Conservation (phyloP, 345 rosid genomes). For the Boechera divaricarpa region DNA sequence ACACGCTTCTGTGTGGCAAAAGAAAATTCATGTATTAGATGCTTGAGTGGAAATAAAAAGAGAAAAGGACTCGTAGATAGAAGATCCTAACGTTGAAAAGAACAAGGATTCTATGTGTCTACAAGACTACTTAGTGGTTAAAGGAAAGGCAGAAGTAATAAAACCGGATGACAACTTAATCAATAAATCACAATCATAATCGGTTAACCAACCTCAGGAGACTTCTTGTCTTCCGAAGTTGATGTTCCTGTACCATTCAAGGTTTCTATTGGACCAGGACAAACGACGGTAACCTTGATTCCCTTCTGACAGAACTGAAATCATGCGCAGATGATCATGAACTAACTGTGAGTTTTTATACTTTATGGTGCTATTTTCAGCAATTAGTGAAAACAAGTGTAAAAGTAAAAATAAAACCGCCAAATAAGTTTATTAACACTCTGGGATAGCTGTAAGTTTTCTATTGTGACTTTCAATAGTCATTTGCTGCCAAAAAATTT, state of each 20-base stretch:
- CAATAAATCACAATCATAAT: conserved; percentile 13
- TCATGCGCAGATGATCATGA: background rate
- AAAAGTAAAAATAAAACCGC: background rate
- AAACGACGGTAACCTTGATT: conserved; percentile 87
- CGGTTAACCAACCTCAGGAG: conserved; percentile 55
- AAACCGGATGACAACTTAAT: background rate
- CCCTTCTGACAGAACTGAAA: conserved; percentile 80
- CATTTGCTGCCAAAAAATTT: conserved; percentile 3
- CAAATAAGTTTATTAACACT: background rate
- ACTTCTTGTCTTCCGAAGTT: conserved; percentile 52
- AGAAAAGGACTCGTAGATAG: background rate
- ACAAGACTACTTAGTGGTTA: background rate
- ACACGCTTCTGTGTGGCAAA: conserved; percentile 65
- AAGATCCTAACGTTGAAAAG: background rate
- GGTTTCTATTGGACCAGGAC: conserved; percentile 94
- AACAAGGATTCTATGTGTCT: conserved; percentile 2
- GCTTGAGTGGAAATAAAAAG: conserved; percentile 6
- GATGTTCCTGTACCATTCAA: conserved; percentile 63
- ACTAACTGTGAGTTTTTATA: background rate
- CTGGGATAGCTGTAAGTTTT: conserved; percentile 4
- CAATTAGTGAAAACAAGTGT: background rate
- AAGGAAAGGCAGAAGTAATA: background rate
- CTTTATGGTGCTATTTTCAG: background rate
- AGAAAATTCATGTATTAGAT: conserved; percentile 10
- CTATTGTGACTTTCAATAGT: background rate